Conservation (phyloP, 768 basidiomycete genomes). For the Boletus eberwhitei region DNA sequence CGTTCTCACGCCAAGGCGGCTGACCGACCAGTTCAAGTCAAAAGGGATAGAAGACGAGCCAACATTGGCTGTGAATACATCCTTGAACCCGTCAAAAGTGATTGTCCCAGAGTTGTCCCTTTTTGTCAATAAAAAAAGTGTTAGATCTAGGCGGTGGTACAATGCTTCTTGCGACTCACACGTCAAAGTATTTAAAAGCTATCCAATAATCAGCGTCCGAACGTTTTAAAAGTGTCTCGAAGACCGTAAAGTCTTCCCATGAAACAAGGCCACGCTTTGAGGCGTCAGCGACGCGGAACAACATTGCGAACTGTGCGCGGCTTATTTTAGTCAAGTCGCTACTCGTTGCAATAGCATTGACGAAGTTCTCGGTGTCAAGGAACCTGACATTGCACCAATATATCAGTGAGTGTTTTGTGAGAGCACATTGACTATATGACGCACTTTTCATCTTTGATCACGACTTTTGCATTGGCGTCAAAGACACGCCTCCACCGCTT, state of each 20-base stretch:
- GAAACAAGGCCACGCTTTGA: slow-evolving; percentile 73
- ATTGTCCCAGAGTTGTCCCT: slow-evolving; percentile 92
- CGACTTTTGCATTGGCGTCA: slow-evolving; percentile 73
- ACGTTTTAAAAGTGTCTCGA: slow-evolving; percentile 88
- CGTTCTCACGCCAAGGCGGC: not conserved
- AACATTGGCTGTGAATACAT: slow-evolving; percentile 79
- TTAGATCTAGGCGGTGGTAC: not conserved
- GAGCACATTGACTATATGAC: slow-evolving; percentile 27
- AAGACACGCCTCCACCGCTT: slow-evolving; percentile 88
- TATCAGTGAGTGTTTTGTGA: slow-evolving; percentile 17
- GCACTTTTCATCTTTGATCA: slow-evolving; percentile 78
- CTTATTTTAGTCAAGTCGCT: slow-evolving; percentile 84
- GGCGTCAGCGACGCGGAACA: slow-evolving; percentile 86
- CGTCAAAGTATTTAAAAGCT: slow-evolving; percentile 94
- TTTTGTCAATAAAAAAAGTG: slow-evolving; percentile 6
- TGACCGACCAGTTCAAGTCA: slow-evolving; percentile 81
- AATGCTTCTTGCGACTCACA: slow-evolving; percentile 50
- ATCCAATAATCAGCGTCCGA: slow-evolving; percentile 98
- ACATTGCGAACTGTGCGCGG: slow-evolving; percentile 82
- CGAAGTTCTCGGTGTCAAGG: slow-evolving; percentile 83
- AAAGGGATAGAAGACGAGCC: slow-evolving; percentile 85
- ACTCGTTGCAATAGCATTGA: slow-evolving; percentile 90
- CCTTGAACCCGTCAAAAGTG: slow-evolving; percentile 92
- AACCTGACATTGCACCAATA: slow-evolving; percentile 49
- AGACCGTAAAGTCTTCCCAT: slow-evolving; percentile 96